These are phyloP conservation scores for Salix brachista DNA, from an alignment of 345 rosid species.

Conservation along the genomic window DNA sequence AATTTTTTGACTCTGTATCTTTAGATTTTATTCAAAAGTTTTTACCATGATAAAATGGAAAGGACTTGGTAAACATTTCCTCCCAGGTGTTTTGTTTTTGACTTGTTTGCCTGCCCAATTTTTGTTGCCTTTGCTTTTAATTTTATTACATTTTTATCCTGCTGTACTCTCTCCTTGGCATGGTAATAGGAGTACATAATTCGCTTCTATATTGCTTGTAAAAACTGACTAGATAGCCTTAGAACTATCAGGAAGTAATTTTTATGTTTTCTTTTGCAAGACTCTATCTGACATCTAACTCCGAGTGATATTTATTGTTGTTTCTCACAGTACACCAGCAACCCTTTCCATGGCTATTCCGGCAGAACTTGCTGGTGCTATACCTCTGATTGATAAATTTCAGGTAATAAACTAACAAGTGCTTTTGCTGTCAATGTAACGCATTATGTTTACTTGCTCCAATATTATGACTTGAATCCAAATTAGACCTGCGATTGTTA, in stretches of 20 bases:
- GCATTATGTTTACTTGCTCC: neutral
- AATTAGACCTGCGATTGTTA: neutral
- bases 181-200: neutral
- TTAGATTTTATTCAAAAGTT: neutral
- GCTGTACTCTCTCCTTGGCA: neutral
- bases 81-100: neutral
- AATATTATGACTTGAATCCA: neutral
- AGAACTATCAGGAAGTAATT: neutral
- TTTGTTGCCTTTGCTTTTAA: neutral
- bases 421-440: neutral
- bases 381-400: slow-evolving; percentile 88
- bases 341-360: slow-evolving; percentile 61
- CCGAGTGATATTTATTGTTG: neutral
- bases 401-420: slow-evolving; percentile 43
- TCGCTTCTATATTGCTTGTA: neutral
- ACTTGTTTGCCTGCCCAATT: neutral
- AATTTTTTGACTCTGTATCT: neutral
- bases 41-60: neutral
- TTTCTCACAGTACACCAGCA: slow-evolving; percentile 45
- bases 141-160: neutral
- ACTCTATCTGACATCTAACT: neutral
- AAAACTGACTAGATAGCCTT: neutral
- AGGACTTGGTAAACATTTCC: neutral
- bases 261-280: neutral
- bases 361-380: slow-evolving; percentile 85